Percentiles rank a stretch among this genome's conserved stretches.
These are phyloP conservation scores for Trichomonas tenax DNA, from an alignment of 208 protist genomes.

Conservation along the genomic window DNA sequence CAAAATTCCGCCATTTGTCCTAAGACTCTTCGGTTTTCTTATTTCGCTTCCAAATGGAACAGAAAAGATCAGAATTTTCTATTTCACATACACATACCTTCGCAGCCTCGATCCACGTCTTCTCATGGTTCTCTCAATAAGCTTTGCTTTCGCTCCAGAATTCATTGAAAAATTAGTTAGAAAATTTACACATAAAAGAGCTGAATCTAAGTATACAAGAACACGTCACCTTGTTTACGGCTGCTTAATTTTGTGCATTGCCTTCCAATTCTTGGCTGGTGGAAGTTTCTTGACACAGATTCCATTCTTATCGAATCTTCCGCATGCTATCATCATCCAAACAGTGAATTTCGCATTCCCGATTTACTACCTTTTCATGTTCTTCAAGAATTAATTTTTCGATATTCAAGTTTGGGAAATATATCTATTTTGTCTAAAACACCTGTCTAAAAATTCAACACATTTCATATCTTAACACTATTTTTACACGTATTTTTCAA, in stretches of 20 bases:
- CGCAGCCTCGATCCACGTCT: not conserved
- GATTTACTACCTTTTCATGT: no score
- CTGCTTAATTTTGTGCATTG: not conserved
- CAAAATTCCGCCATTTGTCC: not conserved
- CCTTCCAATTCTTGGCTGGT: not conserved
- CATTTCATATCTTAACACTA: no score
- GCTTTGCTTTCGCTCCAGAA: not conserved
- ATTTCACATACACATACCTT: not conserved
- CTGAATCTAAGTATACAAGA: not conserved
- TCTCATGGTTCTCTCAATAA: not conserved
- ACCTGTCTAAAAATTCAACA: no score
- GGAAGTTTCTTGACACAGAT: not conserved
- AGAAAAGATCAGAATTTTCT: not conserved
- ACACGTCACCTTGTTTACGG: not conserved
- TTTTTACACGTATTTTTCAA: no score
- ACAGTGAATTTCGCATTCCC: no score
- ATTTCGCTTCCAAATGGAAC: not conserved
- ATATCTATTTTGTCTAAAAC: no score
- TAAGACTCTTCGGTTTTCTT: not conserved
- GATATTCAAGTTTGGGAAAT: no score
- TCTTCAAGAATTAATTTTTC: no score
- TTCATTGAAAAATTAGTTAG: not conserved
- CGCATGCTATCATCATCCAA: no score
- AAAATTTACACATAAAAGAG: not conserved
- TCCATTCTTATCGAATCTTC: not conserved